Evolutionary conservation across 208 protist genomes (phyloP), one percentile per base, ranked within the genome.

Genomic region (Acanthamoeba royreba): DNA sequence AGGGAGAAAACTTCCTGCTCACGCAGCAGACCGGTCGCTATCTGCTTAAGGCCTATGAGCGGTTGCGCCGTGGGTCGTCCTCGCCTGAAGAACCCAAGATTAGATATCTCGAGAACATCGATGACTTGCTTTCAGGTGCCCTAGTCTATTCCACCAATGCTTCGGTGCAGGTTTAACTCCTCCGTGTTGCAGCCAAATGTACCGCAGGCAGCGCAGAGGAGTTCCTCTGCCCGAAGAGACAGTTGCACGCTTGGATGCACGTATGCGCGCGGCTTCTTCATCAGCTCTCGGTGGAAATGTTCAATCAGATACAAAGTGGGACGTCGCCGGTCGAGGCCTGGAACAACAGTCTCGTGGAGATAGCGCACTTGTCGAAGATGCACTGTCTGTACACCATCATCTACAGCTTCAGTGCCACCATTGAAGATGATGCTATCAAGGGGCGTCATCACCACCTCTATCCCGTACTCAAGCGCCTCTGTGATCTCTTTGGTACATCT

Each of bases 11-110:
- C 52, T 94, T 53, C 53, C 42, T 94, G 92, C 77, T 94, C 35
- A 94, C 92, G 22, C 92, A 94, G 79, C 92, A 94, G 38, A 94
- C 92, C 8, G 79, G 52, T 15, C 92, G 92, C 77, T 94, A 89
- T 38, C 74, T 94, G n/a, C 53, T 94, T 11, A 94, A 94, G 58
- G 72, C 74, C 33, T 94, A 89, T 42, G 92, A 89, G 42, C 86
- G 89, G 88, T 33, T 91, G 52, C 85, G 85, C 22, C 85, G 85
- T 52, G 40, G 55, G 15, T n/a, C 49, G 13, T 25, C 79, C 28
- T 25, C 43, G 15, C 17, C 19, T 0, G 85, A 46, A 22, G 38
- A 40, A 25, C 40, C 85, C 49, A 72, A 72, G 53, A 69, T 91
- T 43, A 61, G 38, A 61, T 91, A 91, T 35, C 85, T 91, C 28